These are phyloP conservation scores for Penicillium sp. DNA, from an alignment of 2,329 filamentous ascomycete species.

Conservation along the genomic window DNA sequence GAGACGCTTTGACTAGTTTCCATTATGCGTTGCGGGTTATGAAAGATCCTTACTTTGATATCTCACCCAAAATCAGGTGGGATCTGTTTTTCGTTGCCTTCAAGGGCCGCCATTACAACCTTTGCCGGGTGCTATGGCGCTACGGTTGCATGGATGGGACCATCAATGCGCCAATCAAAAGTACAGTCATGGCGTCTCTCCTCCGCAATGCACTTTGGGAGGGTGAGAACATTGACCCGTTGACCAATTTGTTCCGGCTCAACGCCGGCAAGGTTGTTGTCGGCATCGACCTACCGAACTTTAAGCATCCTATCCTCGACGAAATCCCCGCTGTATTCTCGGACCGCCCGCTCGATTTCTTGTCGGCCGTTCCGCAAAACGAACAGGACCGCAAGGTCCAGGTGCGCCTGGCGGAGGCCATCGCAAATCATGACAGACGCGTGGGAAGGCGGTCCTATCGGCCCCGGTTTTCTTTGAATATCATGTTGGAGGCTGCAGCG, in stretches of 20 bases:
- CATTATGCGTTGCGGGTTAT: conserved; percentile 21
- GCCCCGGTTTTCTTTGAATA: conserved; percentile 21
- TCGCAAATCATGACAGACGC: conserved; percentile 29
- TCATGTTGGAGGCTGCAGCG: conserved; percentile 35
- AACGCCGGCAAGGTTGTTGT: conserved; percentile 33
- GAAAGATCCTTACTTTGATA: conserved; percentile 12
- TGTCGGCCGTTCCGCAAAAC: conserved; percentile 18
- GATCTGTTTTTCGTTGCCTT: conserved; percentile 42
- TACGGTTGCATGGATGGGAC: conserved; percentile 41
- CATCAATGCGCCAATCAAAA: conserved; percentile 33
- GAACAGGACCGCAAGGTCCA: conserved; percentile 24
- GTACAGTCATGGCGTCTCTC: conserved; percentile 29
- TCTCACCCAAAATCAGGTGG: conserved; percentile 28
- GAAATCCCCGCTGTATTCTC: conserved; percentile 25
- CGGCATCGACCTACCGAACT: conserved; percentile 24
- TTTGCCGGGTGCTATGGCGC: conserved; percentile 45
- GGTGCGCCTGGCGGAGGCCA: conserved; percentile 20
- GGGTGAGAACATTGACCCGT: conserved; percentile 6
- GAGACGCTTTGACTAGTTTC: conserved; percentile 22
- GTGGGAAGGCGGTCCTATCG: conserved; percentile 16
- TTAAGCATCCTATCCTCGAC: conserved; percentile 10
- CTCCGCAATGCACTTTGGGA: conserved; percentile 18
- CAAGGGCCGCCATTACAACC: conserved; percentile 35
- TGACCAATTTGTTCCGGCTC: conserved; percentile 18
- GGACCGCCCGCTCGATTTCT: conserved; percentile 23